Evolutionary conservation across 768 basidiomycete genomes (phyloP).

Genomic region (Lactarius indigo): DNA sequence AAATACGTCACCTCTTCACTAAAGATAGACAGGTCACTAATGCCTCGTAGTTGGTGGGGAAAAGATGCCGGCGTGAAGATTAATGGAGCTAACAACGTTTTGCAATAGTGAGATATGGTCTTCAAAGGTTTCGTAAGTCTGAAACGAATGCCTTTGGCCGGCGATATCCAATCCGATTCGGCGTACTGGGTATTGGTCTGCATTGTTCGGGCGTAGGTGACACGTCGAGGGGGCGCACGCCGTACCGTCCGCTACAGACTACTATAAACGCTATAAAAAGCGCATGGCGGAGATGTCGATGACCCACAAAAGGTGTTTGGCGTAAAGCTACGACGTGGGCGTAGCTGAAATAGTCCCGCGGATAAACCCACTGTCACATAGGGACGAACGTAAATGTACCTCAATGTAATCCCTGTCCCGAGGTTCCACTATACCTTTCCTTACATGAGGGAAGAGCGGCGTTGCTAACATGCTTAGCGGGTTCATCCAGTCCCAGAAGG

Average conservation of each 20-base stretch:
- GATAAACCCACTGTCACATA: background rate
- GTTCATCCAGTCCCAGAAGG: background rate
- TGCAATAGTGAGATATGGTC: background rate
- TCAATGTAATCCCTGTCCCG: background rate
- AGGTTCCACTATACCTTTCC: background rate
- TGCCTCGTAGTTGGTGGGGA: background rate
- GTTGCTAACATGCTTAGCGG: background rate
- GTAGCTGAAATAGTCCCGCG: background rate
- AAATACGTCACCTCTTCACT: background rate
- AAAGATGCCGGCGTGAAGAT: background rate
- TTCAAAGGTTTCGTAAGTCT: background rate
- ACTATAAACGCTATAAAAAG: background rate
- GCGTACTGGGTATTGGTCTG: background rate
- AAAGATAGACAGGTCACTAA: background rate
- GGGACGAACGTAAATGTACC: background rate
- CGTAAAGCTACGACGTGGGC: background rate
- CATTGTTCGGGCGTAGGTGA: background rate
- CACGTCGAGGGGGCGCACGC: background rate
- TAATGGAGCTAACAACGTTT: background rate
- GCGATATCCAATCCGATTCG: background rate
- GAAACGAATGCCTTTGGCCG: background rate
- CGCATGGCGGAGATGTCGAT: background rate
- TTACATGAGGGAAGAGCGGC: background rate
- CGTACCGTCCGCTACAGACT: background rate
- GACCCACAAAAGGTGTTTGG: background rate